phyloP scores from a whole-genome alignment of 352 stramenopile genomes.

The Thraustochytrium striatum region DNA sequence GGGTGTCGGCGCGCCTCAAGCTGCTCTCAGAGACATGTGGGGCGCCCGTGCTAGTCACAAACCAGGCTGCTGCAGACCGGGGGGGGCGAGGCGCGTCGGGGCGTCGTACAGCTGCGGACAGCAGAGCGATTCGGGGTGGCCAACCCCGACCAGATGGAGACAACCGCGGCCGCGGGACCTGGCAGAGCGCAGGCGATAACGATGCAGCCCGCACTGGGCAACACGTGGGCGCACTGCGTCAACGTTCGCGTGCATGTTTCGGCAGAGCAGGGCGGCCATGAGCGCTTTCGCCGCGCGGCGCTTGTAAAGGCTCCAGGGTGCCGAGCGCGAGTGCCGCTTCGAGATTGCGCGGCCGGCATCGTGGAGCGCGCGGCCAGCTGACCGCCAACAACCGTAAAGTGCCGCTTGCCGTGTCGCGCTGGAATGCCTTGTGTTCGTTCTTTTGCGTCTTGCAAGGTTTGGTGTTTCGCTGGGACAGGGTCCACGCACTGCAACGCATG shows the following conservation, averaged over 20 bases:
- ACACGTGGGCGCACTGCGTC: constrained; percentile 48
- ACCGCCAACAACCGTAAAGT: too few relatives aligned
- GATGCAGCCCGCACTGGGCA: constrained; percentile 34
- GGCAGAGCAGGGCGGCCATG: not conserved
- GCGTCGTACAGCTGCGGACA: not conserved
- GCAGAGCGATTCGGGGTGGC: constrained; percentile 3
- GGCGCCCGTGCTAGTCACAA: constrained; percentile 44
- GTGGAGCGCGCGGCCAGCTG: too few relatives aligned
- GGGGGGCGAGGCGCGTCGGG: not conserved
- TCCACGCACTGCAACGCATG: too few relatives aligned
- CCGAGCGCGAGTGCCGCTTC: too few relatives aligned
- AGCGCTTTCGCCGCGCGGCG: not conserved
- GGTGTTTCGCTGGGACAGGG: too few relatives aligned
- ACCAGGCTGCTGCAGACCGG: constrained; percentile 31
- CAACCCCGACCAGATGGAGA: not conserved
- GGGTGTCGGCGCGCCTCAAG: constrained; percentile 45
- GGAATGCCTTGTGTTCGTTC: too few relatives aligned
- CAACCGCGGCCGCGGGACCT: not conserved
- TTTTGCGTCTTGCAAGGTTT: too few relatives aligned
- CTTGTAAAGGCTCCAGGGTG: constrained; percentile 29
- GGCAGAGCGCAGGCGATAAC: not conserved
- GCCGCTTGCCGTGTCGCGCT: too few relatives aligned
- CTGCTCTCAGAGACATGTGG: constrained; percentile 4
- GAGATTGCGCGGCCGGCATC: too few relatives aligned
- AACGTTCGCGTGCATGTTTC: constrained; percentile 37